phyloP scores from a whole-genome alignment of 1,284 basidiomycete species.

The Malassezia cuniculi region DNA sequence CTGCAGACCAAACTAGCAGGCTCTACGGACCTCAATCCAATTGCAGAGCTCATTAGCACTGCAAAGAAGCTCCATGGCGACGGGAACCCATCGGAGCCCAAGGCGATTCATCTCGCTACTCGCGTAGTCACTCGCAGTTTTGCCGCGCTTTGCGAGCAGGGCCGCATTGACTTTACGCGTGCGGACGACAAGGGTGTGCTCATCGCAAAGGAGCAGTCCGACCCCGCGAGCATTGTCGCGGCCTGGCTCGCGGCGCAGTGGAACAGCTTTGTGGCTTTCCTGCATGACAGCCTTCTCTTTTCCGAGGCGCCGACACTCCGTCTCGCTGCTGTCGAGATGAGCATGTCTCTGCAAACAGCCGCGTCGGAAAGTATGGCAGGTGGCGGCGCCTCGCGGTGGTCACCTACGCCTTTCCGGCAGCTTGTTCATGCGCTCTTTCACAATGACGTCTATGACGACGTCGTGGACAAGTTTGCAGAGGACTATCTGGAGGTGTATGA shows the following conservation, averaged over 20 bases:
- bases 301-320: conserved; percentile 2
- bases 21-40: conserved; percentile 11
- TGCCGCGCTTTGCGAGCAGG: conserved; percentile 6
- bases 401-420: conserved; percentile 3
- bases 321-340: conserved; percentile 15
- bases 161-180: neutral
- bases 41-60: conserved; percentile 4
- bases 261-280: conserved; percentile 24
- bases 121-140: conserved; percentile 10
- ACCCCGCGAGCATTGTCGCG: conserved; percentile 19
- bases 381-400: conserved; percentile 1
- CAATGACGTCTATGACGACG: conserved; percentile 21
- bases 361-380: conserved; percentile 4
- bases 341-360: conserved; percentile 14
- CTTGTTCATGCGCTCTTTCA: conserved; percentile 5
- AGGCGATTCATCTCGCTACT: conserved; percentile 4
- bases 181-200: conserved; percentile 5
- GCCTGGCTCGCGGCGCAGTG: conserved; percentile 34
- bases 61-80: neutral
- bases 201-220: conserved; percentile 5
- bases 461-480: conserved; percentile 25
- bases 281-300: conserved; percentile 11
- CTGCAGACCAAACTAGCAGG: conserved; percentile 6
- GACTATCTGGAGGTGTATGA: conserved; percentile 51
- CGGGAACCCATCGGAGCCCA: neutral